Conservation (phyloP, 2,329 filamentous ascomycete species). For the Teratosphaeriaceae sp. region DNA sequence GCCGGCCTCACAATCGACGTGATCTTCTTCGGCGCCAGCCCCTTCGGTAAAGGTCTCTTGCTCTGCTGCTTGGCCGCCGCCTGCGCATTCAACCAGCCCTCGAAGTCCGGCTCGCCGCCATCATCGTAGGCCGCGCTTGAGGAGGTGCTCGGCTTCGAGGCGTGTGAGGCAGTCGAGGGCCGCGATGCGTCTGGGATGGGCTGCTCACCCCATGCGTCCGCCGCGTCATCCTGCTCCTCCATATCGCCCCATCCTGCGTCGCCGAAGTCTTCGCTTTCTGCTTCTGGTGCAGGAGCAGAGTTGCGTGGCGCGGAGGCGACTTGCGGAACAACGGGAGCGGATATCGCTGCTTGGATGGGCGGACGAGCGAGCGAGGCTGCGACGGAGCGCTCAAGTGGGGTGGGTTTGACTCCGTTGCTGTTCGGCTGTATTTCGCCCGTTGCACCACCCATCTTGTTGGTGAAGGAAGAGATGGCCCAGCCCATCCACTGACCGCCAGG, state of each 20-base stretch:
- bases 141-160: conserved; percentile 11
- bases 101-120: conserved; percentile 87
- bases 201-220: conserved; percentile 40
- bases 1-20: conserved; percentile 18
- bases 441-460: conserved; percentile 80
- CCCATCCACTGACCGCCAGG: conserved; percentile 67
- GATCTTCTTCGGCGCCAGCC: conserved; percentile 57
- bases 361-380: conserved; percentile 41
- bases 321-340: conserved; percentile 24
- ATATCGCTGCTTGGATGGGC: conserved; percentile 21
- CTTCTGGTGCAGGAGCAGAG: conserved; percentile 18
- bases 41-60: conserved; percentile 74
- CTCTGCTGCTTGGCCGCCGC: conserved; percentile 60
- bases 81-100: conserved; percentile 87
- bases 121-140: conserved; percentile 60
- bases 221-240: conserved; percentile 43
- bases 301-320: conserved; percentile 22
- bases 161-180: conserved; percentile 15
- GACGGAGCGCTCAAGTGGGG: conserved; percentile 38
- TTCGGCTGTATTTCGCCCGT: conserved; percentile 75
- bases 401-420: conserved; percentile 42
- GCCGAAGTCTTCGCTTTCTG: conserved; percentile 51
- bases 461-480: conserved; percentile 98
- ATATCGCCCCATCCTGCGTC: conserved; percentile 21
- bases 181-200: conserved; percentile 19